Percentiles rank a stretch among this genome's conserved stretches.
phyloP scores from a whole-genome alignment of 768 basidiomycete genomes.

The Leucocoprinus sp. region DNA sequence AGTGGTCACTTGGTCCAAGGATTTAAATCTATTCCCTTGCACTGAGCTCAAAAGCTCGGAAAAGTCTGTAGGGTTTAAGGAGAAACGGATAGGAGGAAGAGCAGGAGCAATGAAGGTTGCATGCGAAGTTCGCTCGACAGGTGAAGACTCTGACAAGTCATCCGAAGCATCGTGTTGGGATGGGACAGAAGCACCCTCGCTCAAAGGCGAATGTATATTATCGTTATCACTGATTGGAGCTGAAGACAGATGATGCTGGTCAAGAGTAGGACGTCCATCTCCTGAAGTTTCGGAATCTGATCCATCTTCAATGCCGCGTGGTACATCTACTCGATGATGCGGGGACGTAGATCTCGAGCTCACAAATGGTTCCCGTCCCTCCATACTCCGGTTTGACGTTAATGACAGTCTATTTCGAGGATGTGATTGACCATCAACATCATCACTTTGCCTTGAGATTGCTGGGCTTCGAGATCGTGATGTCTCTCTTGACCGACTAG shows the following conservation, averaged over 20 bases:
- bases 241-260: constrained; percentile 17
- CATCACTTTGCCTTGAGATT: constrained; percentile 1
- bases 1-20: constrained; percentile 39
- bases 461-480: constrained; percentile 14
- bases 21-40: constrained; percentile 40
- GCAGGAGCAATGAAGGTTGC: constrained; percentile 83
- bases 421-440: background rate
- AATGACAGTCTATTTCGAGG: constrained; percentile 18
- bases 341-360: constrained; percentile 50
- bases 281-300: constrained; percentile 63
- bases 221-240: constrained; percentile 35
- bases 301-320: constrained; percentile 64
- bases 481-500: constrained; percentile 10
- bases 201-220: constrained; percentile 4
- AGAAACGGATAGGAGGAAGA: constrained; percentile 86
- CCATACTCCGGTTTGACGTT: constrained; percentile 22
- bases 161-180: constrained; percentile 34
- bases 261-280: constrained; percentile 22
- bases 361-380: constrained; percentile 24
- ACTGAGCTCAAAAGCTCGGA: constrained; percentile 60
- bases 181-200: constrained; percentile 18
- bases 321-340: constrained; percentile 59
- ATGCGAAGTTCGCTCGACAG: constrained; percentile 58
- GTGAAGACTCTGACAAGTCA: constrained; percentile 46
- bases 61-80: constrained; percentile 78